These are phyloP conservation scores for Periconia digitata DNA, from an alignment of 2,329 filamentous ascomycete genomes.

Conservation along the genomic window DNA sequence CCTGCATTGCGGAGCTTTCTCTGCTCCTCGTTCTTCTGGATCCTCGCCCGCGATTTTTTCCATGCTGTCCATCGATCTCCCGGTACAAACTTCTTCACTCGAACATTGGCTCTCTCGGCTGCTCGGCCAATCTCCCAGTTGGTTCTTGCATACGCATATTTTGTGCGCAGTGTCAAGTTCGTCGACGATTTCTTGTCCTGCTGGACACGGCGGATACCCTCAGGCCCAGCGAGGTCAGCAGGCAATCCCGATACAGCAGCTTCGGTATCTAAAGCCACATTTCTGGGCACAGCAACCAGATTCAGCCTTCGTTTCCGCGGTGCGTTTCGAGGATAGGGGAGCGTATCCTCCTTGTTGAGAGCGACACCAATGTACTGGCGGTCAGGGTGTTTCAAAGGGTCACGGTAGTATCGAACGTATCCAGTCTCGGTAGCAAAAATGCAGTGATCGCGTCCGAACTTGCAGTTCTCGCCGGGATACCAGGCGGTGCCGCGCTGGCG, in stretches of 20 bases:
- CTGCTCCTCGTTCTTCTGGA: conserved; percentile 56
- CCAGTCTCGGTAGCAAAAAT: conserved; percentile 84
- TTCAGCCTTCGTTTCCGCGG: conserved; percentile 74
- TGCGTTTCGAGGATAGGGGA: conserved; percentile 76
- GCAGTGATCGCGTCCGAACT: conserved; percentile 94
- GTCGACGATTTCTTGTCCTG: background rate
- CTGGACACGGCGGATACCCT: background rate
- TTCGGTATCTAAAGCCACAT: too few species aligned
- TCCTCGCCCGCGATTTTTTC: conserved; percentile 60
- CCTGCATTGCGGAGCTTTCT: conserved; percentile 55
- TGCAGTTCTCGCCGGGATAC: conserved; percentile 94
- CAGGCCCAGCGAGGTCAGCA: conserved; percentile 12
- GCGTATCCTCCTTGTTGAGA: conserved; percentile 76
- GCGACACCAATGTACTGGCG: conserved; percentile 94
- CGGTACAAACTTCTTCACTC: conserved; percentile 58
- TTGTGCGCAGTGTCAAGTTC: conserved; percentile 45
- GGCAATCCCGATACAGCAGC: too few species aligned
- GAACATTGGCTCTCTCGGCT: conserved; percentile 61
- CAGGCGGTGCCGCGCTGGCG: conserved; percentile 92
- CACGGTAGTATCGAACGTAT: conserved; percentile 96
- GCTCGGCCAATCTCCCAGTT: conserved; percentile 70
- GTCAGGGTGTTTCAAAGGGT: conserved; percentile 78
- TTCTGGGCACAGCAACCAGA: conserved; percentile 61
- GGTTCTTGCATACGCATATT: conserved; percentile 65
- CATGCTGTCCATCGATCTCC: conserved; percentile 66